Base-by-base conservation (phyloP, 2,329 filamentous ascomycete genomes). In the Thelonectria discophora region DNA sequence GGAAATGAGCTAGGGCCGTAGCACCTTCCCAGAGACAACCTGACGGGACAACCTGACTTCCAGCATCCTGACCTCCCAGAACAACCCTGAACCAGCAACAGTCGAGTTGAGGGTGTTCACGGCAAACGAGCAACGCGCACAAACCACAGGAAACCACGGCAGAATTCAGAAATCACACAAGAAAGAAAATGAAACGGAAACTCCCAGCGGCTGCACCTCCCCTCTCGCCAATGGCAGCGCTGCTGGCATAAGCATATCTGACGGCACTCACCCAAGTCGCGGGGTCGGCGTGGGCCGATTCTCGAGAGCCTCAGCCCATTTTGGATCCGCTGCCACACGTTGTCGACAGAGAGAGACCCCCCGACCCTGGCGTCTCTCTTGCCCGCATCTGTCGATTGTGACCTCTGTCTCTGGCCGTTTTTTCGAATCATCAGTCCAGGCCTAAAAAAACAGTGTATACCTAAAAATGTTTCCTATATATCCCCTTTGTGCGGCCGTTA, bases 231-330 rank as follows among this genome's bases (percentile, higher is more conserved):
- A 64, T 69, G 52, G 39, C 48, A 45, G 47, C 59, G 61, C 27
- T 62, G 60, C 57, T 68, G 61, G 65, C 69, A 72, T 69, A 72
- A 69, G 68, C 68, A 71, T 71, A 72, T 72, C 67, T 71, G 66
- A 59, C 65, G 66, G 65, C 62, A 67, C 63, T 65, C 64, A 68
- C 50, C 59, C 58, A 67, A 53, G 63, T 64, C 70, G 70, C 70
- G 68, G 70, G 70, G 69, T 72, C 70, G 70, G 74, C 67, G 73
- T 76, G 74, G 74, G 69, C 74, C 74, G 74, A 76, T 76, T 72
- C 67, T 73, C 60, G 66, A 66, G 68, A 73, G 71, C 63, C 71
- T 76, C 74, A 75, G 73, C 67, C 74, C 74, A 76, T 74, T 75
- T 65, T 72, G 67, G 69, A 64, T 69, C 72, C 73, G 69, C 73